A percentile compares a stretch with the other conserved stretches of the same genome.
Evolutionary conservation across 179 eudicot species (phyloP).

Genomic region (Silene coronaria): DNA sequence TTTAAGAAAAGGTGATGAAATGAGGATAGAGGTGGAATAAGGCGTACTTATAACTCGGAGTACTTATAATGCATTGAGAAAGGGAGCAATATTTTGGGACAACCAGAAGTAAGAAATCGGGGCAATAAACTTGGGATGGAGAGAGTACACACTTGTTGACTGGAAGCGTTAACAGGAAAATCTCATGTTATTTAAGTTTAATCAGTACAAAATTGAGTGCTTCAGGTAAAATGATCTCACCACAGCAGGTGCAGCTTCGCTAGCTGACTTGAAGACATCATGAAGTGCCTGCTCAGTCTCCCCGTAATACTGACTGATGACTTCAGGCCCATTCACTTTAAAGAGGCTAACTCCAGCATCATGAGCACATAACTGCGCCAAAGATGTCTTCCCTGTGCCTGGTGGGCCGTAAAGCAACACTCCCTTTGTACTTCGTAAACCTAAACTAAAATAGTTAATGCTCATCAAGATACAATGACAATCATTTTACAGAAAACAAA

Average conservation of each 20-base stretch:
- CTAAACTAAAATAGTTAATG: slow-evolving; percentile 51
- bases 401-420: slow-evolving; percentile 96
- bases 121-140: not conserved
- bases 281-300: slow-evolving; percentile 86
- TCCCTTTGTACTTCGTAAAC: slow-evolving; percentile 85
- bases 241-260: slow-evolving; percentile 73
- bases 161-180: not conserved
- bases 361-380: slow-evolving; percentile 65
- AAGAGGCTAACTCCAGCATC: slow-evolving; percentile 77
- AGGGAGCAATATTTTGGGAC: no score
- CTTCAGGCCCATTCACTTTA: slow-evolving; percentile 84
- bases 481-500: slow-evolving; percentile 5
- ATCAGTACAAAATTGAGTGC: no score
- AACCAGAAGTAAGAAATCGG: not conserved
- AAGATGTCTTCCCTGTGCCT: slow-evolving; percentile 92
- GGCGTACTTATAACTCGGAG: no score
- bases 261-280: slow-evolving; percentile 70
- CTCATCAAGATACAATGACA: slow-evolving; percentile 26
- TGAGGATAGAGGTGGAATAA: no score
- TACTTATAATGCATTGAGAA: no score
- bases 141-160: not conserved
- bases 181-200: not conserved
- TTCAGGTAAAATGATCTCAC: slow-evolving; percentile 41
- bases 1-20: no score
- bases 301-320: slow-evolving; percentile 68